A percentile compares a stretch with the other conserved stretches of the same genome.
These are phyloP conservation scores for Pichia sp. DNA, from an alignment of 1,139 yeast genomes.

Conservation along the genomic window DNA sequence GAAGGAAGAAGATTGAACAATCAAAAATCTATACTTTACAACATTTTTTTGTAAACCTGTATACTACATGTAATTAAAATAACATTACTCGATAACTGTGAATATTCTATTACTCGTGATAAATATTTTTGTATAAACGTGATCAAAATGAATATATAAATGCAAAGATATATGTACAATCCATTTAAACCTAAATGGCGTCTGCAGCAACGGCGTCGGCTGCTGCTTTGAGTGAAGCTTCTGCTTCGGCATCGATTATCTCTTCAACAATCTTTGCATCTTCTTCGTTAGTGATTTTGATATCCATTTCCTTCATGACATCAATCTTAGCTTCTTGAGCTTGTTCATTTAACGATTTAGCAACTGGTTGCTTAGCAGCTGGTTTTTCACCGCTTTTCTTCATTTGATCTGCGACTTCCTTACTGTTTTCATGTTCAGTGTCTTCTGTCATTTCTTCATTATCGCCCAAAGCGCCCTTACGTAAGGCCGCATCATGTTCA, in stretches of 20 bases:
- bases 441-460: constrained; percentile 15
- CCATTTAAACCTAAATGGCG: no score
- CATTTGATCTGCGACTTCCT: constrained; percentile 19
- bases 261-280: not conserved
- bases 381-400: constrained; percentile 27
- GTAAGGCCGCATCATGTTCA: constrained; percentile 7
- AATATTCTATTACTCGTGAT: no score
- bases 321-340: constrained; percentile 12
- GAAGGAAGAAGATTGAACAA: not conserved
- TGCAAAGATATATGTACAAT: no score
- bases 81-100: no score
- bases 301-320: not conserved
- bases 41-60: not conserved
- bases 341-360: constrained; percentile 17
- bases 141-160: no score
- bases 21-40: no score
- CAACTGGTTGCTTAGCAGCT: constrained; percentile 25
- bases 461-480: not conserved
- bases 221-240: constrained; percentile 17
- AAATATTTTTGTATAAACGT: no score
- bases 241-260: constrained; percentile 7
- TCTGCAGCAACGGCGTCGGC: not conserved
- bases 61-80: no score
- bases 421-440: constrained; percentile 6
- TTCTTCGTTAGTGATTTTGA: not conserved